Evolutionary conservation across 495 filamentous ascomycete genomes (phyloP).

Genomic region (Neurospora sp.): DNA sequence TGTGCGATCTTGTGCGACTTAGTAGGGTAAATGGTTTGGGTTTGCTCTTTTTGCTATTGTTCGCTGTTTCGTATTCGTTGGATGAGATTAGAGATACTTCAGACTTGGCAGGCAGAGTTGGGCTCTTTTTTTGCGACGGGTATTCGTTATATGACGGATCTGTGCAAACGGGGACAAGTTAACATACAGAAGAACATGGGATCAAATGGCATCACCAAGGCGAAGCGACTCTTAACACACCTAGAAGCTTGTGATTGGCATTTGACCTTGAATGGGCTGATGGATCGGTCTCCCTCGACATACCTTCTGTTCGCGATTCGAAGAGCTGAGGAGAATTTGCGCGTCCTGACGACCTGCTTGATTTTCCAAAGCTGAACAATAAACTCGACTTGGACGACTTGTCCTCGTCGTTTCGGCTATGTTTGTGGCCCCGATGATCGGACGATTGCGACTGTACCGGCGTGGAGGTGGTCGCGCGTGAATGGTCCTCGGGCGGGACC

Average conservation of each 20-base stretch:
- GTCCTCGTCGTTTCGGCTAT: constrained; percentile 20
- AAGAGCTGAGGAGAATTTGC: constrained; percentile 24
- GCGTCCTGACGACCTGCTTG: constrained; percentile 29
- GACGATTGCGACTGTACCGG: constrained; percentile 10
- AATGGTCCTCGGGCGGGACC: constrained; percentile 6
- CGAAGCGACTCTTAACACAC: constrained; percentile 21
- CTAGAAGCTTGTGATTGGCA: constrained; percentile 26
- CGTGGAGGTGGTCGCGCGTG: neutral
- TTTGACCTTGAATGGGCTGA: constrained; percentile 18
- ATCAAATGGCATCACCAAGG: neutral
- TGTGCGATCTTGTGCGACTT: constrained; percentile 58
- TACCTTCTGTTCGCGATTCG: constrained; percentile 28
- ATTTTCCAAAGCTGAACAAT: constrained; percentile 37
- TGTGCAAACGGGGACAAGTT: constrained; percentile 13
- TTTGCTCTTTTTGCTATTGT: constrained; percentile 33
- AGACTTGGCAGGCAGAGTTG: constrained; percentile 29
- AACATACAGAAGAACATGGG: constrained; percentile 9
- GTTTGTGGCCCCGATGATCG: constrained; percentile 16
- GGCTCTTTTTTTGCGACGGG: constrained; percentile 22
- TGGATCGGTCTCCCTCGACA: constrained; percentile 33
- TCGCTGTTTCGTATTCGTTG: constrained; percentile 25
- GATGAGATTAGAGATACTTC: constrained; percentile 33
- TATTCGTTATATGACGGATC: constrained; percentile 31
- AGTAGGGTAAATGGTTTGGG: constrained; percentile 51
- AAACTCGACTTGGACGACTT: constrained; percentile 30